Evolutionary conservation across 176 grass and related monocot species (phyloP).

Genomic region (Juncus inflexus): DNA sequence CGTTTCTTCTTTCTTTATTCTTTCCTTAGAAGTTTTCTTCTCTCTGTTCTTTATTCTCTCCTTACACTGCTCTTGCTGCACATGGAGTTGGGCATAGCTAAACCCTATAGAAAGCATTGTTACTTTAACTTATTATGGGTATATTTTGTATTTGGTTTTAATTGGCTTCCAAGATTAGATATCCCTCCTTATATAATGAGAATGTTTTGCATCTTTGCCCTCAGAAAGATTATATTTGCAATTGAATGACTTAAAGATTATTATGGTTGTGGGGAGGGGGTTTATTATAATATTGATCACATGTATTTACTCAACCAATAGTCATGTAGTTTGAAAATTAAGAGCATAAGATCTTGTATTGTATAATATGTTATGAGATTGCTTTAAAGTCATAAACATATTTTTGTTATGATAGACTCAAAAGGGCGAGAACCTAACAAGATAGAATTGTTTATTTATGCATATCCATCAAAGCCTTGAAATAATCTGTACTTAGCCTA

Average conservation of each 20-base stretch:
- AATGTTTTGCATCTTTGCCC: conserved; percentile 11
- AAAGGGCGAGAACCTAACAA: too few relatives aligned
- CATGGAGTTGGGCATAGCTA: conserved; percentile 30
- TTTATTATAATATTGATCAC: too few relatives aligned
- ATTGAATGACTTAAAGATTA: background rate
- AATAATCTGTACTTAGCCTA: too few relatives aligned
- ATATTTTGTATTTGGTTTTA: background rate
- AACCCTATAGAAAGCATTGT: conserved; percentile 31
- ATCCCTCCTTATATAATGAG: conserved; percentile 1
- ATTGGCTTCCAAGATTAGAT: background rate
- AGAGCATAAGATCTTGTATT: too few relatives aligned
- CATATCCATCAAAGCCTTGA: too few relatives aligned
- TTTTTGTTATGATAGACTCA: too few relatives aligned
- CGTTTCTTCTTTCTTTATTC: background rate
- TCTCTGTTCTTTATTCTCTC: conserved; percentile 31
- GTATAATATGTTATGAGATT: too few relatives aligned
- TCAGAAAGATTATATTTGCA: background rate
- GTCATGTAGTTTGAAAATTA: too few relatives aligned
- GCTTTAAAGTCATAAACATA: too few relatives aligned
- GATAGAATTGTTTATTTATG: too few relatives aligned
- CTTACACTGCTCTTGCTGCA: conserved; percentile 36
- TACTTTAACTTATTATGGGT: background rate
- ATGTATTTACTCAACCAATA: too few relatives aligned
- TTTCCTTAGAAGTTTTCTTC: background rate
- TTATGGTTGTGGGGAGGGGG: too few relatives aligned